These are phyloP conservation scores for Lipomyces sp. DNA, from an alignment of 805 yeast species.

Conservation along the genomic window DNA sequence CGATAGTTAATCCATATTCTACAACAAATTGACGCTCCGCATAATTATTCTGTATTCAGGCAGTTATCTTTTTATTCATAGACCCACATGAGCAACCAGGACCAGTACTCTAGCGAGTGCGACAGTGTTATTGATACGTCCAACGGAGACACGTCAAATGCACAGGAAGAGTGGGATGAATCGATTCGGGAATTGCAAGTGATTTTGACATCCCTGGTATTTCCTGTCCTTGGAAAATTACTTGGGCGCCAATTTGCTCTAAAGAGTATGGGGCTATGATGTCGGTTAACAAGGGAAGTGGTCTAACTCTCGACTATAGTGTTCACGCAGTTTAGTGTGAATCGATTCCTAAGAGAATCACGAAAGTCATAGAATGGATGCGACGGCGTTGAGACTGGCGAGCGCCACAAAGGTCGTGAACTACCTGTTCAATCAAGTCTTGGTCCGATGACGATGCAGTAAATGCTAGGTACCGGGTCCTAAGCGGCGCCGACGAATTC, in stretches of 20 bases:
- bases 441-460: too few relatives aligned
- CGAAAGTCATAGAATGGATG: background rate
- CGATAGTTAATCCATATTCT: background rate
- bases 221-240: conserved; percentile 70
- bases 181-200: conserved; percentile 61
- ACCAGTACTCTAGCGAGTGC: background rate
- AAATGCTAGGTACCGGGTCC: too few relatives aligned
- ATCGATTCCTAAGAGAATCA: conserved; percentile 1
- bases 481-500: too few relatives aligned
- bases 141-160: conserved; percentile 45
- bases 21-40: background rate
- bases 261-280: background rate
- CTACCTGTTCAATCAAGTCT: background rate
- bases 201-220: conserved; percentile 58
- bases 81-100: background rate
- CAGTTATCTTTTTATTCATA: background rate
- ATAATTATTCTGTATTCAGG: background rate
- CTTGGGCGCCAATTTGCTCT: conserved; percentile 63
- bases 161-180: conserved; percentile 79
- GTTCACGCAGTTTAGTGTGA: conserved; percentile 15
- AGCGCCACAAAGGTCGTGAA: background rate
- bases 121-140: background rate
- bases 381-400: background rate
- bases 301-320: conserved; percentile 4
- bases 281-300: background rate